phyloP scores from a whole-genome alignment of 441 rosid genomes.

The Flueggea neowawraea region DNA sequence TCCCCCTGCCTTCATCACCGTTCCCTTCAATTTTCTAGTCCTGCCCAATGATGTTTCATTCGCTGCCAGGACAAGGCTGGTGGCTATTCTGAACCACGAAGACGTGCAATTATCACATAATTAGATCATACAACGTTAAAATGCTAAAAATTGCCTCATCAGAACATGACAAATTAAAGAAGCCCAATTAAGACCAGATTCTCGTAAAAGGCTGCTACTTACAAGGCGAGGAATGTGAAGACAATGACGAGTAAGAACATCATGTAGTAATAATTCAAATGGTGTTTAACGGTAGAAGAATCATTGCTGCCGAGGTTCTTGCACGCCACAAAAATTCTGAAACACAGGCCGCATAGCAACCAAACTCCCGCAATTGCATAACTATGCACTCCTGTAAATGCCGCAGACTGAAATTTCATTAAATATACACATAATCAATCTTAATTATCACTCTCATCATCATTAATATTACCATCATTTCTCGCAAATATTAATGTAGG shows the following conservation, averaged over 20 bases:
- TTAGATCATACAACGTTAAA: no score
- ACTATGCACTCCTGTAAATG: constrained; percentile 69
- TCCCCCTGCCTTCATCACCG: constrained; percentile 36
- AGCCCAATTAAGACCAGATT: no score
- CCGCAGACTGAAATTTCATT: constrained; percentile 53
- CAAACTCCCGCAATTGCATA: constrained; percentile 48
- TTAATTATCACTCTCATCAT: background rate
- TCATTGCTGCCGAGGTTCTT: constrained; percentile 16
- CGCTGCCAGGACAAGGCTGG: constrained; percentile 37
- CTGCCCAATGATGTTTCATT: constrained; percentile 30
- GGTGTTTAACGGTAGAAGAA: constrained; percentile 4
- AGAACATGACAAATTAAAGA: no score
- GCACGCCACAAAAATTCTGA: constrained; percentile 29
- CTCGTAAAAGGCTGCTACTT: constrained; percentile 13
- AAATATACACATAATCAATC: constrained; percentile 6
- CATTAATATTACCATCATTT: background rate
- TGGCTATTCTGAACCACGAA: constrained; percentile 29
- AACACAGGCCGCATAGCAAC: constrained; percentile 41
- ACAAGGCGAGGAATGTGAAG: constrained; percentile 48
- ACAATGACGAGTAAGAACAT: constrained; percentile 34
- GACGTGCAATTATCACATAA: no score
- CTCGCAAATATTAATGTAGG: no score
- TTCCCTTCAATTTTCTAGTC: constrained; percentile 36
- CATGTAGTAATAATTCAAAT: constrained; percentile 22
- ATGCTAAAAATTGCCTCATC: no score